Conservation (phyloP, 164 flowering plant species). For the Aristolochia contorta region DNA sequence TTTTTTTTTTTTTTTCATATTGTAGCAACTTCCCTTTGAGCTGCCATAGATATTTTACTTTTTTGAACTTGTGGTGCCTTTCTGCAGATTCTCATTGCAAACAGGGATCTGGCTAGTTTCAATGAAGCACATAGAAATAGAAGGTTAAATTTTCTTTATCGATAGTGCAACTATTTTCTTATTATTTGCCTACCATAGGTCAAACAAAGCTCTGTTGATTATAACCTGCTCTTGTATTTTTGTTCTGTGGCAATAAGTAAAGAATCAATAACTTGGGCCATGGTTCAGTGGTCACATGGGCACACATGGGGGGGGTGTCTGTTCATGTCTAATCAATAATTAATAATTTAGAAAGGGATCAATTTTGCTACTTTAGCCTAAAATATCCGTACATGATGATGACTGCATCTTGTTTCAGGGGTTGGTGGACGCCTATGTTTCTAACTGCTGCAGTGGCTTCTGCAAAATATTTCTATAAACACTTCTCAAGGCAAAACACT, state of each 20-base stretch:
- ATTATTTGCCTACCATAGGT: not conserved
- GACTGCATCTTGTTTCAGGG: slow-evolving; percentile 30
- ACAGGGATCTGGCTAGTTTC: slow-evolving; percentile 52
- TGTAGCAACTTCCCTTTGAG: not conserved
- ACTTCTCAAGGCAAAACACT: slow-evolving; percentile 71
- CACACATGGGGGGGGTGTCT: too few species aligned
- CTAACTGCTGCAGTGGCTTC: slow-evolving; percentile 75
- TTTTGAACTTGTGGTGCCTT: slow-evolving; percentile 5
- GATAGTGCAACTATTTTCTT: too few species aligned
- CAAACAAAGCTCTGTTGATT: too few species aligned
- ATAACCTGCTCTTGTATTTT: too few species aligned
- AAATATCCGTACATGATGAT: not conserved
- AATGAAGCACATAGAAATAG: slow-evolving; percentile 24
- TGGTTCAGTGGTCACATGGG: too few species aligned
- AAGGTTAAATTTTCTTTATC: slow-evolving; percentile 33
- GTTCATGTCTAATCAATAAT: too few species aligned
- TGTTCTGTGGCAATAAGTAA: not conserved
- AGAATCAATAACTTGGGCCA: not conserved
- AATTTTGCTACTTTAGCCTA: not conserved
- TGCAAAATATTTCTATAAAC: slow-evolving; percentile 62
- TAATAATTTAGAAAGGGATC: not conserved
- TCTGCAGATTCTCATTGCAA: slow-evolving; percentile 68
- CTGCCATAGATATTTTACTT: too few species aligned
- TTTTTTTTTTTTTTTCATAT: too few species aligned
- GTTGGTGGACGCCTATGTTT: slow-evolving; percentile 95